Conservation (phyloP, 116 monocot species). For the Iris pallida region DNA sequence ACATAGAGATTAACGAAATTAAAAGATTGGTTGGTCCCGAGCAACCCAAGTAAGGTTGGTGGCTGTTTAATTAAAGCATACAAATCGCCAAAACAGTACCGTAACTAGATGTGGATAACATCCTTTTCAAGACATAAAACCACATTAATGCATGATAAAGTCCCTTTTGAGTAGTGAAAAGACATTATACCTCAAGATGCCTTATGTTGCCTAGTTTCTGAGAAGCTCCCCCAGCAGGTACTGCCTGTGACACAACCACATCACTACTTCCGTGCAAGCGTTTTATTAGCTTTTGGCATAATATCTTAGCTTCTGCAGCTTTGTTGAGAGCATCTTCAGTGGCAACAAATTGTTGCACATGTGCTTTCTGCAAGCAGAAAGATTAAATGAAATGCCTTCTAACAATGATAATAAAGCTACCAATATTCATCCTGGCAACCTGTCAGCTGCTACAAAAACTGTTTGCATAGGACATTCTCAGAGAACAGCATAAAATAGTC, state of each 20-base stretch:
- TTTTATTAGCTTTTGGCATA: slow-evolving; percentile 72
- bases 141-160: background rate
- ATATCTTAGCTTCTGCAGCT: slow-evolving; percentile 85
- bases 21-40: too few relatives aligned
- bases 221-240: slow-evolving; percentile 49
- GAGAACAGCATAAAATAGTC: background rate
- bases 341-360: slow-evolving; percentile 95
- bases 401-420: background rate
- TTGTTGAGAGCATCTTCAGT: slow-evolving; percentile 96
- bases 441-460: background rate
- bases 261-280: slow-evolving; percentile 70
- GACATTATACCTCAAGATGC: slow-evolving; percentile 69
- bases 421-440: background rate
- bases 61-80: too few relatives aligned
- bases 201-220: slow-evolving; percentile 57
- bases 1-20: too few relatives aligned
- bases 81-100: too few relatives aligned
- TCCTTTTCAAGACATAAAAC: too few relatives aligned
- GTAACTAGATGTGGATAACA: too few relatives aligned
- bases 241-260: slow-evolving; percentile 32
- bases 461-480: background rate
- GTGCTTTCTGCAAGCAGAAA: slow-evolving; percentile 72
- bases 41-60: too few relatives aligned
- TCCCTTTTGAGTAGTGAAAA: background rate
- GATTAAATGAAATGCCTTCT: slow-evolving; percentile 4